Evolutionary conservation across 441 rosid species (phyloP).

Genomic region (Gossypium gossypioides): DNA sequence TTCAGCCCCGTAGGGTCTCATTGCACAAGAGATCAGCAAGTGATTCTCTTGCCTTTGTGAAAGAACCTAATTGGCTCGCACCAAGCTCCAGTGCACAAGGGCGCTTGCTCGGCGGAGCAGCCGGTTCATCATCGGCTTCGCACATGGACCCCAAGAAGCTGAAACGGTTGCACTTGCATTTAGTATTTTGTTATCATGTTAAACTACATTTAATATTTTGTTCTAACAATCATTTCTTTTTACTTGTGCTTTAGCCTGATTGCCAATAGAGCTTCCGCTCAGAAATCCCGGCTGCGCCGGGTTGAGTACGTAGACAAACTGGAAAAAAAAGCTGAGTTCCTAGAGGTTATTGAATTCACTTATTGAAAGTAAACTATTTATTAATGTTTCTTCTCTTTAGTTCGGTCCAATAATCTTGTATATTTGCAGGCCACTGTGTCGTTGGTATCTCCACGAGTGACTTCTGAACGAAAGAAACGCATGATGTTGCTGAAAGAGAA

Average conservation of each 20-base stretch:
- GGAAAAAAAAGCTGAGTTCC: neutral
- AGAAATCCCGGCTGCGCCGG: neutral
- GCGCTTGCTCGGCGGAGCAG: neutral
- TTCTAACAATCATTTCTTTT: neutral
- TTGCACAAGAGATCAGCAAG: slow-evolving; percentile 6
- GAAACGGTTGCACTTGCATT: neutral
- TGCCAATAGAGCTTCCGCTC: slow-evolving; percentile 5
- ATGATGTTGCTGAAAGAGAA: neutral
- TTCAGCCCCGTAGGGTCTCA: neutral
- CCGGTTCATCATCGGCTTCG: neutral
- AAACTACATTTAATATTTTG: neutral
- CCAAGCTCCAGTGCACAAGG: neutral
- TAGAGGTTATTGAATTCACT: neutral
- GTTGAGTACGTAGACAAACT: neutral
- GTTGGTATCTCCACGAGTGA: neutral
- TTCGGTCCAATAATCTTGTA: neutral
- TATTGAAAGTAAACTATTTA: neutral
- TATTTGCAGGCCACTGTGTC: neutral
- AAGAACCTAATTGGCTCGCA: neutral
- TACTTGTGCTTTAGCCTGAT: neutral
- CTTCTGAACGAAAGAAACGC: neutral
- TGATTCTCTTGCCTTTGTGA: neutral
- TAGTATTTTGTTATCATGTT: neutral
- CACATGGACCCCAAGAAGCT: neutral
- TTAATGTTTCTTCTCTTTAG: neutral